A percentile compares a stretch with the other conserved stretches of the same genome.
These are phyloP conservation scores for Anthoceros angustus DNA, from an alignment of 225 moss, liverwort and hornwort genomes.

Conservation along the genomic window DNA sequence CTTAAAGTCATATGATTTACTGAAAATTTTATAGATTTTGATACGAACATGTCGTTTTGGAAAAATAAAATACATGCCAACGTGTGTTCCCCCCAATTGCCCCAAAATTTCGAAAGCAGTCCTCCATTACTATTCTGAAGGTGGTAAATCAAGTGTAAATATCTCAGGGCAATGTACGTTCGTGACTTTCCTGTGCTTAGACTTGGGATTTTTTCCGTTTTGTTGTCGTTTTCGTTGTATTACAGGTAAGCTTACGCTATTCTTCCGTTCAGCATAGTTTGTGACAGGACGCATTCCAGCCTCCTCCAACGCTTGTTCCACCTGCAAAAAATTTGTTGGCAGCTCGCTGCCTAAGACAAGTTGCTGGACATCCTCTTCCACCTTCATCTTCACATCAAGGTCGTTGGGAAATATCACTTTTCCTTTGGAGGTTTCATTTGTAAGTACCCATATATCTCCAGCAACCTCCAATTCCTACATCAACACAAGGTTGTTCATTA, in stretches of 20 bases:
- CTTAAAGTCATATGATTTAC: too few species aligned
- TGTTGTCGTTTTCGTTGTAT: slow-evolving; percentile 62
- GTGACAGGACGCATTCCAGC: slow-evolving; percentile 88
- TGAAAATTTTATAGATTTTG: too few species aligned
- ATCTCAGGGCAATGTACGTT: slow-evolving; percentile 87
- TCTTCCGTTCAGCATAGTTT: slow-evolving; percentile 67
- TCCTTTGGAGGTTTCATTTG: slow-evolving; percentile 85
- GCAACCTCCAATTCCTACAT: slow-evolving; percentile 59
- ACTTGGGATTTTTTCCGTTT: slow-evolving; percentile 60
- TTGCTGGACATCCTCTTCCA: slow-evolving; percentile 80
- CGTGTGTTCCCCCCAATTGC: too few species aligned
- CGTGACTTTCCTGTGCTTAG: slow-evolving; percentile 80
- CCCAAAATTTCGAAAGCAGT: too few species aligned
- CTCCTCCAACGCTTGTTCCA: slow-evolving; percentile 71
- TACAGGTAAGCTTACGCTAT: slow-evolving; percentile 52
- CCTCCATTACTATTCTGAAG: too few species aligned
- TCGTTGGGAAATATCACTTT: slow-evolving; percentile 84
- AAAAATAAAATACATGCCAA: too few species aligned
- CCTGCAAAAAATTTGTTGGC: slow-evolving; percentile 74
- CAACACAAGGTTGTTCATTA: neutral
- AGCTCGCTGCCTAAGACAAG: slow-evolving; percentile 55
- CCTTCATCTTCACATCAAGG: slow-evolving; percentile 47
- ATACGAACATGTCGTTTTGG: too few species aligned
- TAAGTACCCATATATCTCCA: slow-evolving; percentile 74
- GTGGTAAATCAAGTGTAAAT: too few species aligned